Percentiles rank a stretch among this genome's conserved stretches.
Conservation (phyloP, 2,329 filamentous ascomycete genomes). For the Emmonsiellopsis sp. region DNA sequence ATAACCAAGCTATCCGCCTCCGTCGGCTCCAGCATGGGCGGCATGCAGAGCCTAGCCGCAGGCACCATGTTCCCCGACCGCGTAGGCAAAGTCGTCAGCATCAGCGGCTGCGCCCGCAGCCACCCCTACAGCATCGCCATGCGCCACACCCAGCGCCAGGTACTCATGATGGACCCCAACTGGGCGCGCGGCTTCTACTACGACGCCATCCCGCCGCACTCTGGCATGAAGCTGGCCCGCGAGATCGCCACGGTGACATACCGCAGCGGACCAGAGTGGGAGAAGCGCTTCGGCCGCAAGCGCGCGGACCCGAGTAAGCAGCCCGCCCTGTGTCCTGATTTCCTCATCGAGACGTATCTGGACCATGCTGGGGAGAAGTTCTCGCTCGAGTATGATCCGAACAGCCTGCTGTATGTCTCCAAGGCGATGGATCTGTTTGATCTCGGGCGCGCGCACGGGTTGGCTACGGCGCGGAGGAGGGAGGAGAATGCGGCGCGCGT, state of each 20-base stretch:
- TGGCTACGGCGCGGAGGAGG: constrained; percentile 53
- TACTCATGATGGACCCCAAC: constrained; percentile 97
- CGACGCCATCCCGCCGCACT: constrained; percentile 75
- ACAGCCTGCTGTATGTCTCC: constrained; percentile 89
- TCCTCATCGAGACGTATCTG: constrained; percentile 94
- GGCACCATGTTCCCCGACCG: constrained; percentile 75
- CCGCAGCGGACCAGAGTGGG: constrained; percentile 93
- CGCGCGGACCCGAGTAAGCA: constrained; percentile 78
- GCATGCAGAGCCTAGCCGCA: constrained; percentile 90
- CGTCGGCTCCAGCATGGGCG: constrained; percentile 94
- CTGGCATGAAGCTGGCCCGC: constrained; percentile 93
- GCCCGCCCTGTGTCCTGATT: constrained; percentile 92
- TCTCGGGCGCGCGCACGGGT: constrained; percentile 63
- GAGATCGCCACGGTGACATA: constrained; percentile 98
- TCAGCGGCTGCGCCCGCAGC: constrained; percentile 86
- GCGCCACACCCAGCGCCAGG: constrained; percentile 94
- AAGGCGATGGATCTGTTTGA: constrained; percentile 99
- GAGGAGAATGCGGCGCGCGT: constrained; percentile 52
- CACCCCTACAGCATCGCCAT: constrained; percentile 98
- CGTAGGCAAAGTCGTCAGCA: constrained; percentile 73
- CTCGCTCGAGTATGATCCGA: constrained; percentile 91
- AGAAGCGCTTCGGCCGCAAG: constrained; percentile 80
- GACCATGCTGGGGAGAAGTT: constrained; percentile 98
- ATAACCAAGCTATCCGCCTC: constrained; percentile 78
- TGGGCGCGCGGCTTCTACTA: constrained; percentile 97